These are phyloP conservation scores for Primulina huaijiensis DNA, from an alignment of 257 asterid species.

Conservation along the genomic window DNA sequence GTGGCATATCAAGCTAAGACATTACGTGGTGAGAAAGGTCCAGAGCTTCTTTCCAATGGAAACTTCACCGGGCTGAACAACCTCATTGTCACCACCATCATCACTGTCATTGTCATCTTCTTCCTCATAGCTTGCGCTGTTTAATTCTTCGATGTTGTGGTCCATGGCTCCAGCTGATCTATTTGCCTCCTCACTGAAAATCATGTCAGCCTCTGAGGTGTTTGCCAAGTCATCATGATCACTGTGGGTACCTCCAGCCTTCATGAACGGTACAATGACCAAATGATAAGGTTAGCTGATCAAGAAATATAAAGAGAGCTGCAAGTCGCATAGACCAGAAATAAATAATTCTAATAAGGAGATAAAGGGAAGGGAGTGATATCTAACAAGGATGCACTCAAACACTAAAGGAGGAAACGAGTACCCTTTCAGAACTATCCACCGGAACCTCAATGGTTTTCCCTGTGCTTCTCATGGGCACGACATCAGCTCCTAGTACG, in stretches of 20 bases:
- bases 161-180: conserved; percentile 43
- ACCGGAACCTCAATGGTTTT: conserved; percentile 59
- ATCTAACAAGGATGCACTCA: neutral
- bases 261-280: conserved; percentile 42
- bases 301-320: neutral
- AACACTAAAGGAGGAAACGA: conserved; percentile 8
- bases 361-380: neutral
- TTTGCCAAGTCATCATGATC: conserved; percentile 30
- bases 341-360: neutral
- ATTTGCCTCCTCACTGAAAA: conserved; percentile 56
- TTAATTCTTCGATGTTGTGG: conserved; percentile 33
- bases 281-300: conserved; percentile 14
- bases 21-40: conserved; percentile 81
- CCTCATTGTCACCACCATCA: conserved; percentile 59
- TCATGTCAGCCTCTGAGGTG: conserved; percentile 33
- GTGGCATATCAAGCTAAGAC: conserved; percentile 8
- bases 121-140: conserved; percentile 34
- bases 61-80: conserved; percentile 77
- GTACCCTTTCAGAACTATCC: conserved; percentile 56
- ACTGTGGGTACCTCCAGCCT: conserved; percentile 35
- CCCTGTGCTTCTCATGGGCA: conserved; percentile 38
- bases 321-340: neutral
- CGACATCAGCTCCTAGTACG: conserved; percentile 39
- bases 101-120: conserved; percentile 35
- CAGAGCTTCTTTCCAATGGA: conserved; percentile 91